A percentile compares a stretch with the other conserved stretches of the same genome.
Evolutionary conservation across 768 basidiomycete species (phyloP).

Genomic region (Sporobolomyces phaffii): DNA sequence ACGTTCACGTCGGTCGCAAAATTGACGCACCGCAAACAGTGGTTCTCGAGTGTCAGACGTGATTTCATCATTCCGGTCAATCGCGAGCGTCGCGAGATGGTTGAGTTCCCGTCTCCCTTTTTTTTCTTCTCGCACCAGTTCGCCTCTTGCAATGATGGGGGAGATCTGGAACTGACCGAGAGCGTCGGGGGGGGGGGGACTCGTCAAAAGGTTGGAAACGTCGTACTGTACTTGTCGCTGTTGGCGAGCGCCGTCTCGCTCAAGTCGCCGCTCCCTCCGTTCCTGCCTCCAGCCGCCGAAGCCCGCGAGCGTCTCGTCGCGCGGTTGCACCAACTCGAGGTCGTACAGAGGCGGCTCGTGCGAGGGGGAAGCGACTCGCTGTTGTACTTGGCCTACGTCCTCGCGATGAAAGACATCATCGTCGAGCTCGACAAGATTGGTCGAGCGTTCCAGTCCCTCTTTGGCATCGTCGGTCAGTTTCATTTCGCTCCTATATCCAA

Average conservation of each 20-base stretch:
- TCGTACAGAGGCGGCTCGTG: slow-evolving; percentile 75
- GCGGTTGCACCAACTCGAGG: slow-evolving; percentile 74
- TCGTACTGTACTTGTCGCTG: slow-evolving; percentile 79
- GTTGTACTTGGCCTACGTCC: slow-evolving; percentile 86
- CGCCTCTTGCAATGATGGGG: too few species aligned
- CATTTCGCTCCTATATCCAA: not conserved
- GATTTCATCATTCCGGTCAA: slow-evolving; percentile 91
- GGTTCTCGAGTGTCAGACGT: slow-evolving; percentile 59
- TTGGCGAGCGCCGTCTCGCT: slow-evolving; percentile 71
- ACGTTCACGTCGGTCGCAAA: slow-evolving; percentile 91
- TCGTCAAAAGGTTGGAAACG: slow-evolving; percentile 86
- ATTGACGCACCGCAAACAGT: slow-evolving; percentile 92
- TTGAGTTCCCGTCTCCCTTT: slow-evolving; percentile 12
- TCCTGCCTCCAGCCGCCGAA: slow-evolving; percentile 85
- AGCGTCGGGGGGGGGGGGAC: too few species aligned
- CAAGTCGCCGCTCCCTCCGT: slow-evolving; percentile 91
- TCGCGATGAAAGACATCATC: slow-evolving; percentile 79
- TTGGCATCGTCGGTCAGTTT: slow-evolving; percentile 58
- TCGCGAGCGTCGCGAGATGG: slow-evolving; percentile 76
- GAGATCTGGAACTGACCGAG: too few species aligned
- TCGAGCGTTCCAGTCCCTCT: slow-evolving; percentile 71
- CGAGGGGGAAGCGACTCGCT: slow-evolving; percentile 71
- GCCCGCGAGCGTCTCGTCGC: slow-evolving; percentile 73
- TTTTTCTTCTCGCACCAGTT: not conserved
- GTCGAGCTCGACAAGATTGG: slow-evolving; percentile 80